Percentiles rank a stretch among this genome's conserved stretches.
phyloP scores from a whole-genome alignment of 495 filamentous ascomycete genomes.

The Tuber calosporum region DNA sequence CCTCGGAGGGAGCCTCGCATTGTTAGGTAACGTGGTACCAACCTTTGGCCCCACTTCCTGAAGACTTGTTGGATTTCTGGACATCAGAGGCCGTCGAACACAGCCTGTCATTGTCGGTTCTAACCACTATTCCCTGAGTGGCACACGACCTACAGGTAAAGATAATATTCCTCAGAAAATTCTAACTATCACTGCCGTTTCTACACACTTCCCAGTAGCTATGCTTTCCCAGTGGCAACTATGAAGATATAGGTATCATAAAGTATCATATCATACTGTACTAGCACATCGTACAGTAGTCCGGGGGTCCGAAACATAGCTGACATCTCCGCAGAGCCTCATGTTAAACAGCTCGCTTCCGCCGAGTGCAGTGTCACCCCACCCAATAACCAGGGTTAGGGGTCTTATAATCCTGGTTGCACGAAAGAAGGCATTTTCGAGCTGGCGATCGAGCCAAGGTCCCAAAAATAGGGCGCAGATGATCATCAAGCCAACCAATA shows the following conservation, averaged over 20 bases:
- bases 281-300: not conserved
- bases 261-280: not conserved
- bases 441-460: not conserved
- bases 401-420: not conserved
- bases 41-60: not conserved
- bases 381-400: not conserved
- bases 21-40: too few relatives aligned
- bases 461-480: not conserved
- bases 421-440: not conserved
- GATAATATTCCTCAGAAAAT: not conserved
- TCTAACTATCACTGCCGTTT: not conserved
- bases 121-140: too few relatives aligned
- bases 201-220: not conserved
- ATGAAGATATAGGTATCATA: not conserved
- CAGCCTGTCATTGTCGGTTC: not conserved
- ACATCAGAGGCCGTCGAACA: not conserved
- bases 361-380: not conserved
- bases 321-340: conserved; percentile 3
- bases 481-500: not conserved
- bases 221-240: not conserved
- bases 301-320: not conserved
- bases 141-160: not conserved
- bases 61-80: not conserved
- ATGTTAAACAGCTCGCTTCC: not conserved
- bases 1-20: too few relatives aligned